phyloP scores from a whole-genome alignment of 352 stramenopile genomes.

The Phytophthora pluvialis region DNA sequence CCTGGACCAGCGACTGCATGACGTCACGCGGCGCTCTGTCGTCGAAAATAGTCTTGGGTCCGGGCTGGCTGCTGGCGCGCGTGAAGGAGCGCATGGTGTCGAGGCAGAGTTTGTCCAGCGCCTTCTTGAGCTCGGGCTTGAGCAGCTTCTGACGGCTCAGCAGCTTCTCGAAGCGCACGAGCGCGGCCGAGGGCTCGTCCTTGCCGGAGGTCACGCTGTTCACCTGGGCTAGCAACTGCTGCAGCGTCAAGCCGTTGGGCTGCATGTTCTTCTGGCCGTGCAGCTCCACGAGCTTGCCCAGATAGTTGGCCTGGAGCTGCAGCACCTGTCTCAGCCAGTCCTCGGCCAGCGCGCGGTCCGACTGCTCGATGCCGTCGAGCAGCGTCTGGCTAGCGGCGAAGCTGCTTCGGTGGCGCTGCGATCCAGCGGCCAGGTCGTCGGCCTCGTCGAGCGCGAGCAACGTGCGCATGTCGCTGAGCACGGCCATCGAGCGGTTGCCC shows the following conservation, averaged over 20 bases:
- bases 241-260: slow-evolving; percentile 30
- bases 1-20: slow-evolving; percentile 72
- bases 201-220: slow-evolving; percentile 19
- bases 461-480: slow-evolving; percentile 58
- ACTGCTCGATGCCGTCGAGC: slow-evolving; percentile 51
- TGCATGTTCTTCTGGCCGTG: slow-evolving; percentile 55
- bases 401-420: slow-evolving; percentile 28
- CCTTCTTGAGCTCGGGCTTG: slow-evolving; percentile 64
- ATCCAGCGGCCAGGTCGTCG: slow-evolving; percentile 19
- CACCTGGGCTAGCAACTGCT: slow-evolving; percentile 53
- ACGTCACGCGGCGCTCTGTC: slow-evolving; percentile 62
- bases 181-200: slow-evolving; percentile 50
- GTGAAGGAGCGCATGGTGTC: slow-evolving; percentile 71
- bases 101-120: slow-evolving; percentile 66
- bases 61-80: slow-evolving; percentile 26
- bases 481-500: slow-evolving; percentile 64
- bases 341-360: slow-evolving; percentile 66
- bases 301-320: slow-evolving; percentile 60
- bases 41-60: slow-evolving; percentile 49
- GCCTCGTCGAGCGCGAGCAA: slow-evolving; percentile 52
- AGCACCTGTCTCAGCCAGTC: slow-evolving; percentile 61
- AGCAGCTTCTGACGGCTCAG: slow-evolving; percentile 63
- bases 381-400: slow-evolving; percentile 51
- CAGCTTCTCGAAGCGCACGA: slow-evolving; percentile 79
- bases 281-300: slow-evolving; percentile 56